Conservation (phyloP, 495 filamentous ascomycete species). For the Neurospora sp. region DNA sequence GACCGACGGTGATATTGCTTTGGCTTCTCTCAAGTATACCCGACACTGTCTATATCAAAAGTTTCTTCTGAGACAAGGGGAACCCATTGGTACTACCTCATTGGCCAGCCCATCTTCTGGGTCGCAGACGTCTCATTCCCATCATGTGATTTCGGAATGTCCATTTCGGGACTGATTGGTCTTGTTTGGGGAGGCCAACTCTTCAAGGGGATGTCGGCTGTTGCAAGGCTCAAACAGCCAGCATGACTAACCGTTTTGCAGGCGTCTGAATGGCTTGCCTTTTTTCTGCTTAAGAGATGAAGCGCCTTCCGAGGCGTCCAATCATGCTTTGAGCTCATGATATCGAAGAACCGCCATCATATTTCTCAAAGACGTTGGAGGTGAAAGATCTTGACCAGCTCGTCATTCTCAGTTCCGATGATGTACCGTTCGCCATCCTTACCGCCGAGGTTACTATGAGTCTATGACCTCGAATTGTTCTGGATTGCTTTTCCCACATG, state of each 20-base stretch:
- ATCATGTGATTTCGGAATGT: background rate
- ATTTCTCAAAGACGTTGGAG: background rate
- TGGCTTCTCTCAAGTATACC: background rate
- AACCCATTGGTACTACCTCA: background rate
- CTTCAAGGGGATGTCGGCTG: slow-evolving; percentile 3
- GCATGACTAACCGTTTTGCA: background rate
- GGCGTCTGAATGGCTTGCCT: slow-evolving; percentile 10
- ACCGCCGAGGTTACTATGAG: background rate
- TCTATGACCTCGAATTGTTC: background rate
- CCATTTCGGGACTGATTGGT: background rate
- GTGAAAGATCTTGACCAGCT: background rate
- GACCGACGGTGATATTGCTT: background rate
- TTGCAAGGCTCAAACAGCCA: slow-evolving; percentile 6
- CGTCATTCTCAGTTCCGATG: background rate
- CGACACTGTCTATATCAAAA: background rate
- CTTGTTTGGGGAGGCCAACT: background rate
- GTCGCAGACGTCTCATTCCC: background rate
- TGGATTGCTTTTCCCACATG: background rate
- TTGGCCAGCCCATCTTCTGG: background rate
- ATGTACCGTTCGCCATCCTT: background rate
- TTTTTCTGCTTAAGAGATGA: slow-evolving; percentile 5
- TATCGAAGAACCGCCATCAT: background rate
- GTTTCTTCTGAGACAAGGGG: background rate
- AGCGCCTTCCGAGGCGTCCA: background rate
- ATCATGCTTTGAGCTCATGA: background rate